Evolutionary conservation across 108 stramenopile genomes (phyloP).

Genomic region (Cyclotella distinguenda): DNA sequence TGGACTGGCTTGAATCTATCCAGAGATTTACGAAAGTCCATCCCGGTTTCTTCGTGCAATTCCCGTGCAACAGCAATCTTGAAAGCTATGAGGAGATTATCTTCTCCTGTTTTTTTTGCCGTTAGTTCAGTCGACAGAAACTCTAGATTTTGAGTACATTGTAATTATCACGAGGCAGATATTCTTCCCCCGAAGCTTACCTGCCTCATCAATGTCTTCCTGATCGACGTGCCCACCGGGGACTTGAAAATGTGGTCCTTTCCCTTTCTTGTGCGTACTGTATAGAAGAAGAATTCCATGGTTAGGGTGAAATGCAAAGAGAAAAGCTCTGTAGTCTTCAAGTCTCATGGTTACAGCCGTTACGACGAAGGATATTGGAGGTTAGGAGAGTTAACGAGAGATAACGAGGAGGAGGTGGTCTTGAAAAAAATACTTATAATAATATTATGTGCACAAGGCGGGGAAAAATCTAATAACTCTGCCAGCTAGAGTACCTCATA

Average conservation of each 20-base stretch:
- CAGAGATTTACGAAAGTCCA: slow-evolving; percentile 59
- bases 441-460: too few relatives aligned
- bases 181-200: background rate
- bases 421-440: too few relatives aligned
- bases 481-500: too few relatives aligned
- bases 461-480: too few relatives aligned
- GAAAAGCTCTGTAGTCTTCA: slow-evolving; percentile 71
- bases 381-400: too few relatives aligned
- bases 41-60: slow-evolving; percentile 80
- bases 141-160: background rate
- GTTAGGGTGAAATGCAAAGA: slow-evolving; percentile 57
- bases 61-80: slow-evolving; percentile 74
- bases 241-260: slow-evolving; percentile 75
- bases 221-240: slow-evolving; percentile 85
- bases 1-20: slow-evolving; percentile 55
- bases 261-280: slow-evolving; percentile 76
- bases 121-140: background rate
- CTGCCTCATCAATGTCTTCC: slow-evolving; percentile 57
- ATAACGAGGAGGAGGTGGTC: too few relatives aligned
- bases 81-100: slow-evolving; percentile 50
- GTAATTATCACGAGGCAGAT: background rate
- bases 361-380: too few relatives aligned
- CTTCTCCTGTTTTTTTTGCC: background rate
- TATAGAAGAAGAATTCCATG: slow-evolving; percentile 73
- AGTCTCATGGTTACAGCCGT: too few relatives aligned